phyloP scores from a whole-genome alignment of 805 yeast genomes.

The Metschnikowia amazonensis region DNA sequence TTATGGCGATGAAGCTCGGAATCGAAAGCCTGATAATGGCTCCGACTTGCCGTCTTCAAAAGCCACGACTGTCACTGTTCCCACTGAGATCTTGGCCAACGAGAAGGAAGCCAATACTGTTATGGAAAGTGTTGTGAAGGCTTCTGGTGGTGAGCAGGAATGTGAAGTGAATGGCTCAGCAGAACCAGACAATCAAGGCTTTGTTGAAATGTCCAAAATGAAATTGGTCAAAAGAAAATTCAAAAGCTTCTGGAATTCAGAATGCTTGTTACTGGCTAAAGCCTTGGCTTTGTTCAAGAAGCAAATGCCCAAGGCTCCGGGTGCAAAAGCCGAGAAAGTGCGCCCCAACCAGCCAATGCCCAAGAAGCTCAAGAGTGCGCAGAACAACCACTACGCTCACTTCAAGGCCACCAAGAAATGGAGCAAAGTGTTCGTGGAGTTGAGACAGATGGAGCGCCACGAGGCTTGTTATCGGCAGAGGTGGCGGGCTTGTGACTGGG shows the following conservation, averaged over 20 bases:
- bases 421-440: not conserved
- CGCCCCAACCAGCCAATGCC: conserved; percentile 2
- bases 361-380: not conserved
- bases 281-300: conserved; percentile 1
- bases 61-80: not conserved
- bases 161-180: not conserved
- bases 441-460: not conserved
- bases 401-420: conserved; percentile 1
- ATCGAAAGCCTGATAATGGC: not conserved
- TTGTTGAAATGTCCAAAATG: not conserved
- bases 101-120: too few species aligned
- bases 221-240: not conserved
- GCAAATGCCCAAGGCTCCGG: not conserved
- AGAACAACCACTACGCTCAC: not conserved
- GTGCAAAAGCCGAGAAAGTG: not conserved
- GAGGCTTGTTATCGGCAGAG: conserved; percentile 2
- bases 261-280: conserved; percentile 1
- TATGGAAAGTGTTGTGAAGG: not conserved
- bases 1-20: not conserved
- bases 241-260: not conserved
- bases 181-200: not conserved
- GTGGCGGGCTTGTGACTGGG: not conserved
- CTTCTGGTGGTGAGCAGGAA: not conserved
- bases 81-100: not conserved
- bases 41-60: not conserved